Evolutionary conservation across 1,284 basidiomycete species (phyloP), one percentile per base, ranked within the genome.

Genomic region (Hymenochaete sp.): DNA sequence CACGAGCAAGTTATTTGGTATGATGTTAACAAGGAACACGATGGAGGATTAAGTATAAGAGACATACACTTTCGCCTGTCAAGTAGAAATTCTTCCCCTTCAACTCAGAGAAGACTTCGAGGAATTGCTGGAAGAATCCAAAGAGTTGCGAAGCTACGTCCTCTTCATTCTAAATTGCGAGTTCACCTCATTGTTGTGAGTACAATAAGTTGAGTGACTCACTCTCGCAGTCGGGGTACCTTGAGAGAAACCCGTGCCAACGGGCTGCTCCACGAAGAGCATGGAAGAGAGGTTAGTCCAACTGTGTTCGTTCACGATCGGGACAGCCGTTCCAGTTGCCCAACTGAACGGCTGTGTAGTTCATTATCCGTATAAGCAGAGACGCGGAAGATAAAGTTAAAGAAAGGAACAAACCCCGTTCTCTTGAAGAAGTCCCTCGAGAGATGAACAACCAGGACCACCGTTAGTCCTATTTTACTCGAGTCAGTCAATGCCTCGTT

Each of bases 231-330:
- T 75, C 1, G 83, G 82, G 6, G 55, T 70, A 4, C 89, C 89
- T 52, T 79, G 77, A 0, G 82, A 82, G 58, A 82, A 91, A 1
- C 89, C 89, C 0, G 84, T 88, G 5, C 84, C 82, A 21, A 89
- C 77, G 0, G 89, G 89, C 55, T 92, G 89, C 56, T 93, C 87
- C 4, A 91, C 73, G 70, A 74, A 91, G 11, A 90, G 63, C n/a
- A 89, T 65, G 49, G 79, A 84, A 1, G 82, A 82, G 22, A 89
- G 64, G 56, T 90, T 89, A 1, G 82, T 85, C 86, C 85, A 91
- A 56, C 82, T 82, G 58, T 75, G 76, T 51, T 80, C 72, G 53
- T 90, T 92, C 1, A 62, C 63, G 0, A 73, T 79, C 1, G 84
- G 76, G 45, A 71, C 70, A 2, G 77, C 79, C 52, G 76, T 75